Evolutionary conservation across 179 eudicot genomes (phyloP).

Genomic region (Sideroxylon spinosum): DNA sequence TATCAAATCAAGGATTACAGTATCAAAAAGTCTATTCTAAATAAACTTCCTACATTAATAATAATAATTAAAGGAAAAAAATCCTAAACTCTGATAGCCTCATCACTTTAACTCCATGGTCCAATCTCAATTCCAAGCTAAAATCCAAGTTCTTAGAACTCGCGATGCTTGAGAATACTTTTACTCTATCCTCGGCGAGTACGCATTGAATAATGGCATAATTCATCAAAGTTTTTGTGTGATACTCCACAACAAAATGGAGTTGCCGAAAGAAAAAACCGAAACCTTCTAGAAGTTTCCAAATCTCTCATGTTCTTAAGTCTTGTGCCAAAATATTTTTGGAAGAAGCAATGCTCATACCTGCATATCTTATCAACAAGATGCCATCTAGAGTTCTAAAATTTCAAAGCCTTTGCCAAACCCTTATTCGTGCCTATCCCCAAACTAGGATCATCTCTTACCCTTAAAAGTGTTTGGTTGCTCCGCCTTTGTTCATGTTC

Average conservation of each 20-base stretch:
- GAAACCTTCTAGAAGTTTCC: conserved; percentile 1
- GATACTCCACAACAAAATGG: conserved; percentile 9
- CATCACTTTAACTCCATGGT: background rate
- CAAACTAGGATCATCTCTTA: too few species aligned
- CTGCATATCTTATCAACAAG: conserved; percentile 13
- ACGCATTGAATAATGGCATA: background rate
- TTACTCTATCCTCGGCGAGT: background rate
- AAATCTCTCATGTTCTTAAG: background rate
- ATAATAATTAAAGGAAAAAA: too few species aligned
- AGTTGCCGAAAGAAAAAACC: conserved; percentile 5
- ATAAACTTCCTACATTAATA: too few species aligned
- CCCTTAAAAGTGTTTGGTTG: too few species aligned
- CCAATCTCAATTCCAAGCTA: background rate
- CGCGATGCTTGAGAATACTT: background rate
- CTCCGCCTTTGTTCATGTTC: too few species aligned
- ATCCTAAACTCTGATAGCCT: too few species aligned
- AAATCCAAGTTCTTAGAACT: conserved; percentile 4
- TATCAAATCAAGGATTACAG: too few species aligned
- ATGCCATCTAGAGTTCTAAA: conserved; percentile 5
- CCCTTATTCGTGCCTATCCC: too few species aligned
- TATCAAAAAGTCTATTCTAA: too few species aligned
- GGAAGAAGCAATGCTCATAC: conserved; percentile 5
- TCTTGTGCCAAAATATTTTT: conserved; percentile 2
- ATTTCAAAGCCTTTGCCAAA: background rate
- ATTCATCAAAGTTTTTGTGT: conserved; percentile 14